Conservation (phyloP, 2,329 filamentous ascomycete species). For the Penicillium psychrosexuale region DNA sequence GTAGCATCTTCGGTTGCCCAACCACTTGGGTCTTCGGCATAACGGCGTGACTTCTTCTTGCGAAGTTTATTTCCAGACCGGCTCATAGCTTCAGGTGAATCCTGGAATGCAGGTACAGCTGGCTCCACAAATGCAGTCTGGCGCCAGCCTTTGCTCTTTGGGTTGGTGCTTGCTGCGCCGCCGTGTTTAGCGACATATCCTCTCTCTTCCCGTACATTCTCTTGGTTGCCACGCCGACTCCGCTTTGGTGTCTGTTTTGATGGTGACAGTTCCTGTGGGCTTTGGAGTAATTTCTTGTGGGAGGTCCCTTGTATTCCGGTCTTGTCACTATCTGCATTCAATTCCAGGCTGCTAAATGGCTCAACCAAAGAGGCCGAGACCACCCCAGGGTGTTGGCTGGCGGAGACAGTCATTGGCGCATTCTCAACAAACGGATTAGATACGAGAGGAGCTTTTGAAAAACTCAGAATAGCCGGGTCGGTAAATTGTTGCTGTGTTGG, state of each 20-base stretch:
- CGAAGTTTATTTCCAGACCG: slow-evolving; percentile 41
- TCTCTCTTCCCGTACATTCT: slow-evolving; percentile 45
- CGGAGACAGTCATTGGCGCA: slow-evolving; percentile 4
- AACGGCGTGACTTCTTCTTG: slow-evolving; percentile 45
- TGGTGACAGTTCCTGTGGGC: slow-evolving; percentile 18
- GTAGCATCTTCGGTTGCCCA: slow-evolving; percentile 97
- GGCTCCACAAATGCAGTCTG: slow-evolving; percentile 63
- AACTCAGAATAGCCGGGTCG: slow-evolving; percentile 80
- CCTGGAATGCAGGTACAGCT: slow-evolving; percentile 42
- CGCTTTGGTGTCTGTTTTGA: slow-evolving; percentile 32
- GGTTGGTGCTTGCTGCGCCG: slow-evolving; percentile 33
- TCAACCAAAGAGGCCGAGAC: slow-evolving; percentile 44
- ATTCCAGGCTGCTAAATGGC: slow-evolving; percentile 44
- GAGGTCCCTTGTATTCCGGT: slow-evolving; percentile 9
- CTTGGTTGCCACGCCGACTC: slow-evolving; percentile 47
- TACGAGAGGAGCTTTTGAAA: slow-evolving; percentile 41
- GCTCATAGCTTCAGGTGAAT: slow-evolving; percentile 32
- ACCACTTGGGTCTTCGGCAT: slow-evolving; percentile 65
- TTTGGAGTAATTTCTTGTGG: slow-evolving; percentile 19
- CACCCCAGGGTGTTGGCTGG: slow-evolving; percentile 2
- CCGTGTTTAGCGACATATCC: slow-evolving; percentile 38
- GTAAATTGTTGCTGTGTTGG: slow-evolving; percentile 55
- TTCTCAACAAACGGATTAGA: slow-evolving; percentile 8
- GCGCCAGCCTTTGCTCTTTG: slow-evolving; percentile 63
- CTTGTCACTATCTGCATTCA: slow-evolving; percentile 29